Base-by-base conservation (phyloP, 2,329 filamentous ascomycete genomes). In the Xylariaceae sp. region DNA sequence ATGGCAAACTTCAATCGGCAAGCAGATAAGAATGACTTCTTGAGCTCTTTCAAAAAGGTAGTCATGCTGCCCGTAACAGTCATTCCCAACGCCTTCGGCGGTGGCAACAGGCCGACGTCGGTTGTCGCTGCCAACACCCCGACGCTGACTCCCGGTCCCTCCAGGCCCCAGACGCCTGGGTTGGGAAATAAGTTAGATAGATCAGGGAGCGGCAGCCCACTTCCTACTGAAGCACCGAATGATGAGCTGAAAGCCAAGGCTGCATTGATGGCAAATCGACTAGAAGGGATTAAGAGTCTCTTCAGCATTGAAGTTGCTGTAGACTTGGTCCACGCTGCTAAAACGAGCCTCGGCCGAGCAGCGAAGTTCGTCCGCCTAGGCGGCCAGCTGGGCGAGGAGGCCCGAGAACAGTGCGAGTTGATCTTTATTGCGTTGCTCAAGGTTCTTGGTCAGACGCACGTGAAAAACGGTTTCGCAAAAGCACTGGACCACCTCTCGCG, bases 21-120 rank as follows among this genome's bases (percentile, higher is more conserved):
- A 66, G 94, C 90, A 1, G 94, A 95, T 56, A 99, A 99, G 71
- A 89, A 90, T 58, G 94, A 99, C 66, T 99, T 99, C 62, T 67
- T 99, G 53, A 94, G 86, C 41, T 96, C 91, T 0, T 99, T 99
- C 76, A 96, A 90, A 65, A 97, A 97, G 68, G 94, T 99, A 9
- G 89, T 99, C 57, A 96, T 99, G 91, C 95, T 96, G 85, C 94
- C 94, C 2, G 92, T 99, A 43, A 95, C 89, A 45, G 92, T 90
- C 9, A 75, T 97, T 4, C 89, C 90, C 1, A 46, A 33, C 33
- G 85, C 77, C 47, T 89, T 83, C 62, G 77, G 71, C 52, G 69
- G 68, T 33, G 65, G 62, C 42, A 77, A 73, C 33, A 36, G 33
- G 47, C 64, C 73, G 0, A 51, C 68, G 9, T 47, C 56, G 54